Evolutionary conservation across 2,329 filamentous ascomycete species (phyloP), one percentile per base, ranked within the genome.

Genomic region (Mycocentrospora acerina): DNA sequence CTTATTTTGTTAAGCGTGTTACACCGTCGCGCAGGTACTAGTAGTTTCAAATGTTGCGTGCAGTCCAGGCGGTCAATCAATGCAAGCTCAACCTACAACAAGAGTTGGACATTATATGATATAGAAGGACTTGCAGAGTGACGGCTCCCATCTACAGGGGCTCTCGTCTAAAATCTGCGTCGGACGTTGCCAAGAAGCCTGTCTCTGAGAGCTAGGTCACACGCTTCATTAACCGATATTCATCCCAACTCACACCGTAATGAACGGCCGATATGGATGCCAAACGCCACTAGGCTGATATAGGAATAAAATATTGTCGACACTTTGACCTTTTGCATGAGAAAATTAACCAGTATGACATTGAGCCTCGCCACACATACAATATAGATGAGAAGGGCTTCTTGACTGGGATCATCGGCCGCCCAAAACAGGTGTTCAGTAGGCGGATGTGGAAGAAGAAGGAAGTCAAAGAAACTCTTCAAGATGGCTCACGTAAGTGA

Each of bases 231-330:
- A 40, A n/a, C n/a, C n/a, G n/a, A n/a, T n/a, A n/a, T n/a, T n/a
- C n/a, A n/a, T n/a, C 27, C 24, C 18, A 39, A 24, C 38, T 41
- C 14, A 37, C 31, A 25, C 30, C 37, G 11, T 32, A 30, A 29
- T 41, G 18, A 11, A 12, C 32, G 36, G 15, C 19, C n/a, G 37
- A 26, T 9, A 35, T 41, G 31, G 37, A 41, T 30, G 16, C 7
- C 26, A n/a, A 29, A 13, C 35, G 29, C 16, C 34, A 42, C 40
- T 12, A 24, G 3, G 22, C 32, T 26, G 22, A 34, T 14, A 24
- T 14, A 16, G 6, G 16, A 3, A 10, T 10, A 7, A 34, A 27
- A 14, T 34, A 34, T 24, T 24, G 26, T 12, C 22, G 24, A 7
- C 26, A 34, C 15, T 34, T 34, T 14, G 18, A 36, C 16, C 11